Conservation (phyloP, 192 early-diverging fungal species). For the Tieghemiomyces parasiticus region DNA sequence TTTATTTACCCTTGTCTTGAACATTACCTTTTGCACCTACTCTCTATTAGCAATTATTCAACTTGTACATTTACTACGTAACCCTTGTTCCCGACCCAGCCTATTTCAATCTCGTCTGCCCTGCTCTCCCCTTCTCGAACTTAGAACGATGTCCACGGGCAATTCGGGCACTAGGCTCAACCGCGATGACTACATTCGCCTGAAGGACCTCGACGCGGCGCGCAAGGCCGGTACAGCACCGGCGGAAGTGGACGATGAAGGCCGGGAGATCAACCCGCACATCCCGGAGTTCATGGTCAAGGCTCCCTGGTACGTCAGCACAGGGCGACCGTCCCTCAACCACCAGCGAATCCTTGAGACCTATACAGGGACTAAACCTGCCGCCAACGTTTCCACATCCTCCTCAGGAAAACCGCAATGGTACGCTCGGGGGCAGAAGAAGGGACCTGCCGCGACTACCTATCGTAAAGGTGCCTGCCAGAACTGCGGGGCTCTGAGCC, state of each 20-base stretch:
- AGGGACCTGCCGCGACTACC: conserved; percentile 74
- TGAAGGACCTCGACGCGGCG: conserved; percentile 91
- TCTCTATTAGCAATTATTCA: too few relatives aligned
- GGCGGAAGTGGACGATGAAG: conserved; percentile 70
- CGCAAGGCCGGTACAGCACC: conserved; percentile 88
- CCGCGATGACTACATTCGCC: conserved; percentile 86
- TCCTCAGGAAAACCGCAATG: conserved; percentile 32
- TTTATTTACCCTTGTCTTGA: too few relatives aligned
- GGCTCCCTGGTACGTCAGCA: conserved; percentile 73
- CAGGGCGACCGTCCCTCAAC: conserved; percentile 67
- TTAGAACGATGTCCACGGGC: too few relatives aligned
- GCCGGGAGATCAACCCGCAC: conserved; percentile 95
- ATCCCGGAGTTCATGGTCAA: conserved; percentile 94
- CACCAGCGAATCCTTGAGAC: conserved; percentile 55
- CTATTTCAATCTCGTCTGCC: too few relatives aligned
- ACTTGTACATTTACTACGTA: too few relatives aligned
- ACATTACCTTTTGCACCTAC: too few relatives aligned
- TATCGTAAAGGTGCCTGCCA: conserved; percentile 92
- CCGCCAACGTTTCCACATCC: too few relatives aligned
- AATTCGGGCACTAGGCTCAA: too few relatives aligned
- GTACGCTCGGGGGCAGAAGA: conserved; percentile 60
- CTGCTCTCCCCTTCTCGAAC: too few relatives aligned
- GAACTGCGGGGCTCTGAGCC: conserved; percentile 94
- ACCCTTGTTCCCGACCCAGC: too few relatives aligned
- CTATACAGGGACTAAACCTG: conserved; percentile 15